These are phyloP conservation scores for Puccinia hordei DNA, from an alignment of 1,284 basidiomycete species.

Conservation along the genomic window DNA sequence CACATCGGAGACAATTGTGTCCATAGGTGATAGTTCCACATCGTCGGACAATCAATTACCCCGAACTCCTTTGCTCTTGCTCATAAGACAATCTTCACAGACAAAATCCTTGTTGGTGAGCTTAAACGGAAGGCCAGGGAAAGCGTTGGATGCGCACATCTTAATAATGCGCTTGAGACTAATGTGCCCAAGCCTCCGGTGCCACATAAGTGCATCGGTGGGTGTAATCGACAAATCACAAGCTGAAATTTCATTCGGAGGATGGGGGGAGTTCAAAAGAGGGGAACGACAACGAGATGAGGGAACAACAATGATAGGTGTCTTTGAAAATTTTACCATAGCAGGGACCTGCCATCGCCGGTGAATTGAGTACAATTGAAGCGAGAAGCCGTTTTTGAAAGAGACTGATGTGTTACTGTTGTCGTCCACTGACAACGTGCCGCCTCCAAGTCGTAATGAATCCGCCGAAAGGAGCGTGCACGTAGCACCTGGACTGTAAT, in stretches of 20 bases:
- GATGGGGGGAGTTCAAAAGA: not conserved
- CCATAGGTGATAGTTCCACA: not conserved
- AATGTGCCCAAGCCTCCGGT: slow-evolving; percentile 20
- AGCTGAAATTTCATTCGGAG: too few relatives aligned
- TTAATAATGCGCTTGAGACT: not conserved
- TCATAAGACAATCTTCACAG: slow-evolving; percentile 23
- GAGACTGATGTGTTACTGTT: not conserved
- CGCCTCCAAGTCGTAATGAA: not conserved
- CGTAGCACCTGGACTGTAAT: not conserved
- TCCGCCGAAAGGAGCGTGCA: slow-evolving; percentile 11
- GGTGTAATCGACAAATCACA: not conserved
- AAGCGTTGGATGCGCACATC: not conserved
- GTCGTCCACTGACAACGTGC: not conserved
- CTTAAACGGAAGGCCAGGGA: not conserved
- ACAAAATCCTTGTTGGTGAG: not conserved
- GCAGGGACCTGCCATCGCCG: not conserved
- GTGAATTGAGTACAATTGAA: not conserved
- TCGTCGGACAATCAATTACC: not conserved
- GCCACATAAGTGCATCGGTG: slow-evolving; percentile 18
- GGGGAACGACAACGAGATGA: not conserved
- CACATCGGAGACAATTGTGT: slow-evolving; percentile 17
- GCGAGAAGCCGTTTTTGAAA: not conserved
- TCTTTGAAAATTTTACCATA: not conserved
- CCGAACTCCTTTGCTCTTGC: not conserved
- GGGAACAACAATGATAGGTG: not conserved